These are phyloP conservation scores for Coniosporium apollinis DNA, from an alignment of 495 filamentous ascomycete genomes.

Conservation along the genomic window DNA sequence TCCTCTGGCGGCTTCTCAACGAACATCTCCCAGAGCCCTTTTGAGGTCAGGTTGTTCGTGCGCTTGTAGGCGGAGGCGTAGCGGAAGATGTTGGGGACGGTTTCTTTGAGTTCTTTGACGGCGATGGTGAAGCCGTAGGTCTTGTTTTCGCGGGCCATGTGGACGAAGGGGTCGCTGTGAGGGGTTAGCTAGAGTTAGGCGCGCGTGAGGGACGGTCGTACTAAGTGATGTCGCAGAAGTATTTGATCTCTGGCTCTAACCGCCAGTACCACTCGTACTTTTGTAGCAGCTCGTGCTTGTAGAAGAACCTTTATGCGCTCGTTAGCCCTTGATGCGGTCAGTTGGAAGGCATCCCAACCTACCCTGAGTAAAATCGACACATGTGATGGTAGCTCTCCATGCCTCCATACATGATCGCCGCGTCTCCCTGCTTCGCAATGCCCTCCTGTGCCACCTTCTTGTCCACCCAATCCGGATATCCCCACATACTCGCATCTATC, in stretches of 20 bases:
- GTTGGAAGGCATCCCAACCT: constrained; percentile 8
- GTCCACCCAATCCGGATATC: constrained; percentile 93
- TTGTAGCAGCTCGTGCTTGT: constrained; percentile 84
- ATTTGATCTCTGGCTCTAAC: constrained; percentile 98
- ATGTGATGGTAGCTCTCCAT: constrained; percentile 95
- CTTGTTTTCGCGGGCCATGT: constrained; percentile 87
- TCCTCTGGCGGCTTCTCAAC: constrained; percentile 50
- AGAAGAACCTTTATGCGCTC: constrained; percentile 56
- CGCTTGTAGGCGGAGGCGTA: constrained; percentile 99
- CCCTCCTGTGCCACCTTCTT: constrained; percentile 85
- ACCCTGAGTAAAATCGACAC: constrained; percentile 92
- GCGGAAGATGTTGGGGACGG: constrained; percentile 96
- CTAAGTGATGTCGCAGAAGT: constrained; percentile 99
- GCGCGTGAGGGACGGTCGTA: constrained; percentile 30
- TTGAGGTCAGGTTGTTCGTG: constrained; percentile 71
- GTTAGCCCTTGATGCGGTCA: constrained; percentile 1
- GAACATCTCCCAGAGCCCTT: constrained; percentile 99
- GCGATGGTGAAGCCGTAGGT: constrained; percentile 99
- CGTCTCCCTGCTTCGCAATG: constrained; percentile 87
- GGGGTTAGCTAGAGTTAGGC: constrained; percentile 14
- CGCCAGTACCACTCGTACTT: constrained; percentile 99
- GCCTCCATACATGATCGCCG: constrained; percentile 98
- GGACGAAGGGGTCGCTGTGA: constrained; percentile 76
- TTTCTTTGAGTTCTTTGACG: constrained; percentile 95
- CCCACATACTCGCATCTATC: constrained; percentile 85